These are phyloP conservation scores for Barnettozyma hawaiiensis DNA, from an alignment of 1,139 yeast genomes.

Conservation along the genomic window DNA sequence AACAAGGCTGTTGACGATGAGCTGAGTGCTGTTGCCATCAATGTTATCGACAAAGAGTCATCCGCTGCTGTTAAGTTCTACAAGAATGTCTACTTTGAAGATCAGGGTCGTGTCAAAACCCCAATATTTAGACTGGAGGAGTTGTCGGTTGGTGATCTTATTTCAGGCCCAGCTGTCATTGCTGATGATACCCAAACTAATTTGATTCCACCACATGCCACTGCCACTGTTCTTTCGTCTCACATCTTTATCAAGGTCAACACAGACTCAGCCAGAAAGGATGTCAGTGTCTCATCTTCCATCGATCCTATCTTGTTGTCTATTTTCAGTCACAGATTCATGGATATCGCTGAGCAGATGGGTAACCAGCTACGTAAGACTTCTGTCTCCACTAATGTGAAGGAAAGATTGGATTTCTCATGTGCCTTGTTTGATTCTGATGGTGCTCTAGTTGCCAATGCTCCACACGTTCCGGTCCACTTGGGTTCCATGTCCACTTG, in stretches of 20 bases:
- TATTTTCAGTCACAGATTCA: constrained; percentile 77
- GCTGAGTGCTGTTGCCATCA: constrained; percentile 18
- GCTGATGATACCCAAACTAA: constrained; percentile 87
- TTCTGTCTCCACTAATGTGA: constrained; percentile 79
- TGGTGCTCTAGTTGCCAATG: constrained; percentile 79
- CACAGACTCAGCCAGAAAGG: not conserved
- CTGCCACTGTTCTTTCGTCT: constrained; percentile 58
- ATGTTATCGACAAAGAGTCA: constrained; percentile 19
- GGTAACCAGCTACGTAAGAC: constrained; percentile 77
- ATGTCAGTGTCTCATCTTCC: constrained; percentile 28
- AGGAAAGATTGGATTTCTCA: constrained; percentile 77
- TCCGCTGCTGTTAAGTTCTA: constrained; percentile 24
- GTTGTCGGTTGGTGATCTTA: constrained; percentile 45
- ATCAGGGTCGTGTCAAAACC: constrained; percentile 45
- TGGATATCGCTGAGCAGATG: constrained; percentile 91
- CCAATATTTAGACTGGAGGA: constrained; percentile 46
- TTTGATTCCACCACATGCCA: constrained; percentile 63
- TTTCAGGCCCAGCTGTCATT: constrained; percentile 76
- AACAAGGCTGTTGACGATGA: constrained; percentile 36
- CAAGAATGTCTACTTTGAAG: constrained; percentile 40
- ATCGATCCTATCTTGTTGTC: constrained; percentile 69
- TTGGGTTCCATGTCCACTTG: constrained; percentile 85
- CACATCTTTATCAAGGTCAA: constrained; percentile 46
- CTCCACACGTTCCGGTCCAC: constrained; percentile 86
- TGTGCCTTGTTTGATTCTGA: constrained; percentile 74